These are phyloP conservation scores for Sporothrix pseudoabietina DNA, from an alignment of 2,329 filamentous ascomycete species.

Conservation along the genomic window DNA sequence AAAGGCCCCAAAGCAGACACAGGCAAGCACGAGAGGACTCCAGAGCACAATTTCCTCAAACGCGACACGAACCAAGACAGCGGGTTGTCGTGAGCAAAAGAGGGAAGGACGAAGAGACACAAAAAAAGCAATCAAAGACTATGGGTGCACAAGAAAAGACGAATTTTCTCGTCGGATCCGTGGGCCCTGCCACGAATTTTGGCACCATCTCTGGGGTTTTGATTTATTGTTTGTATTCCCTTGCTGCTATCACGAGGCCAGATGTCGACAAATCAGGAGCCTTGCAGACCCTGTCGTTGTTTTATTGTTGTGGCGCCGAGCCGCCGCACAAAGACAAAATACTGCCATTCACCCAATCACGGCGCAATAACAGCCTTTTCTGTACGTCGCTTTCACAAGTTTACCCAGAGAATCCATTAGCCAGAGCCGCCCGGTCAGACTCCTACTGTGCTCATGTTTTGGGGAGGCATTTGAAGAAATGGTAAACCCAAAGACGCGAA, in stretches of 20 bases:
- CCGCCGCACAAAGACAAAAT: slow-evolving; percentile 19
- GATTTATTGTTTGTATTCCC: neutral
- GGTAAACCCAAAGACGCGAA: neutral
- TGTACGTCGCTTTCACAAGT: neutral
- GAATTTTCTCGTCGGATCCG: neutral
- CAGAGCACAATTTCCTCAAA: neutral
- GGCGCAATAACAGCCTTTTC: neutral
- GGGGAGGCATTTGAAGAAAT: neutral
- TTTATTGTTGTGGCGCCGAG: neutral
- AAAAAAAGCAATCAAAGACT: neutral
- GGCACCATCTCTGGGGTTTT: neutral
- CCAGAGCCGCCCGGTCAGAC: slow-evolving; percentile 1
- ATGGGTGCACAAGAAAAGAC: neutral
- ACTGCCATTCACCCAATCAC: slow-evolving; percentile 22
- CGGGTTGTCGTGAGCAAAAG: neutral
- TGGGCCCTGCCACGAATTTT: neutral
- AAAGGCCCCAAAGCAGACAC: neutral
- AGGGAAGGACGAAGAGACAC: neutral
- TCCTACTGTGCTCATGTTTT: neutral
- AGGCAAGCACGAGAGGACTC: neutral
- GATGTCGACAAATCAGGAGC: slow-evolving; percentile 25
- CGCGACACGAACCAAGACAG: neutral
- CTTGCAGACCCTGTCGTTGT: neutral
- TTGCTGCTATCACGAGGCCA: neutral
- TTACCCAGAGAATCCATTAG: neutral